phyloP scores from a whole-genome alignment of 1,139 yeast genomes.

The Geotrichum carabidarum region DNA sequence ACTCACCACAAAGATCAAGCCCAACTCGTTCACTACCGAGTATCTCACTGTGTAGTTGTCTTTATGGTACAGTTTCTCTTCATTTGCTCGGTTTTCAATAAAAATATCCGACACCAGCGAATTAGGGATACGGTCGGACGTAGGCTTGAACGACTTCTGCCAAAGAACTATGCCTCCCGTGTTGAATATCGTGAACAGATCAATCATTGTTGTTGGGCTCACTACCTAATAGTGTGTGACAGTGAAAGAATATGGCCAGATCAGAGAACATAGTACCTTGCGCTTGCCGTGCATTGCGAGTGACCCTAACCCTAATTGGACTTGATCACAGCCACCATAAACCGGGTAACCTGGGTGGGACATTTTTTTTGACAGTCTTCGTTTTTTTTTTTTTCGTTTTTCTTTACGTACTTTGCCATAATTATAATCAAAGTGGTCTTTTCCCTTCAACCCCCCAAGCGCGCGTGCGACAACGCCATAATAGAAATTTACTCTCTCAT shows the following conservation, averaged over 20 bases:
- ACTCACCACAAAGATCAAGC: slow-evolving; percentile 34
- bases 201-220: slow-evolving; percentile 42
- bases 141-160: slow-evolving; percentile 40
- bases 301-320: neutral
- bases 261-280: neutral
- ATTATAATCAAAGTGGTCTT: too few species aligned
- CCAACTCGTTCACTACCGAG: slow-evolving; percentile 35
- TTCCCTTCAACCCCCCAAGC: neutral
- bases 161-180: slow-evolving; percentile 56
- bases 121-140: slow-evolving; percentile 45
- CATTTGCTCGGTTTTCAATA: slow-evolving; percentile 35
- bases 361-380: neutral
- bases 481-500: too few species aligned
- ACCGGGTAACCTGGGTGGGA: neutral
- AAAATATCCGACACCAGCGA: slow-evolving; percentile 48
- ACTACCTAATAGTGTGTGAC: neutral
- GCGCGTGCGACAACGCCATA: neutral
- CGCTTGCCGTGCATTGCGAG: neutral
- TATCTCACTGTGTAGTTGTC: slow-evolving; percentile 40
- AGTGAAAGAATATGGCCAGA: neutral
- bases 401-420: too few species aligned
- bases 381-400: neutral
- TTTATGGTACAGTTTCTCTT: slow-evolving; percentile 23
- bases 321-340: neutral
- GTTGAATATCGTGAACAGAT: slow-evolving; percentile 51